Evolutionary conservation across 352 stramenopile genomes (phyloP), one percentile per base, ranked within the genome.

Genomic region (Peronospora tabacina): DNA sequence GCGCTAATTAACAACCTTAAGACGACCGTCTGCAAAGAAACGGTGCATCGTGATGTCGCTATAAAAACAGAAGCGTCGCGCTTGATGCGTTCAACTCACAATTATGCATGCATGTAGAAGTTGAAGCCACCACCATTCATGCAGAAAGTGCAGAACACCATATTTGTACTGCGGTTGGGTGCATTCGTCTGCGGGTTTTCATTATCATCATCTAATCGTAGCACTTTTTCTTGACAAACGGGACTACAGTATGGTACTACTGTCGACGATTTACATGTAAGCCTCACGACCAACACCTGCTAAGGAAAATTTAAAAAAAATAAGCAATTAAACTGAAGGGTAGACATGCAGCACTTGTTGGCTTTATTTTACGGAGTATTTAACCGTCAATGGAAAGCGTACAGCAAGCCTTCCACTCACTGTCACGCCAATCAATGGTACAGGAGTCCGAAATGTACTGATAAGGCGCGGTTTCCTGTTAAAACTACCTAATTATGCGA

Each of bases 161-260:
- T 26, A 30, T 30, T 30, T 30, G 26, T 32, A 12, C 28, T 32
- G 28, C 7, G 28, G 28, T 12, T 32, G 28, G 28, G 28, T 32
- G 28, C 28, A 32, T 32, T 32, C 7, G 28, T 32, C 28, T 32
- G 28, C 28, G 12, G 28, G 28, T 11, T 8, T 32, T 8, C 28
- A 12, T 32, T 32, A 12, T 12, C 12, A 32, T 32, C 35, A 40
- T 16, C 42, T 36, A 63, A 59, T 63, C 17, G 35, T 40, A 20
- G 26, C 0, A 12, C 36, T 17, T 55, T 60, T 49, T 46, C 28
- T 58, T 63, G 35, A 24, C 35, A 59, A 63, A 65, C 45, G 51
- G 16, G 36, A 34, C 38, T 12, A 32, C 28, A 32, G 7, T 32
- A 12, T 11, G 28, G 3, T 32, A 12, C 28, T 12, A 32, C 28